These are phyloP conservation scores for Karstenula rhodostoma DNA, from an alignment of 2,329 filamentous ascomycete species.

Conservation along the genomic window DNA sequence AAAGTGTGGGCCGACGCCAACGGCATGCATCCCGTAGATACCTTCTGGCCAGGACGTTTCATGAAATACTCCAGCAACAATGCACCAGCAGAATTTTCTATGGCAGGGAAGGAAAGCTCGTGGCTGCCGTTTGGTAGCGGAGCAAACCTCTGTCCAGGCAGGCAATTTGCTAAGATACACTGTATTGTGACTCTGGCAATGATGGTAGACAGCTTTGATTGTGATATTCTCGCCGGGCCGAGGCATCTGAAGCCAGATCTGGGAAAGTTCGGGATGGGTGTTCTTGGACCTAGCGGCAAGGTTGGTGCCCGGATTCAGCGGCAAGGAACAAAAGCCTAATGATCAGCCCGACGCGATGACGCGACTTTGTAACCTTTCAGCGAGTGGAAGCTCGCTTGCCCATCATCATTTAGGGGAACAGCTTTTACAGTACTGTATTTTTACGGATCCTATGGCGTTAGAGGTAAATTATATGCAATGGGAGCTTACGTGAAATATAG, in stretches of 20 bases:
- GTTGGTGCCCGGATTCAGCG: too few species aligned
- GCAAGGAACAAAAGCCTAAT: too few species aligned
- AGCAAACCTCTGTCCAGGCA: conserved; percentile 47
- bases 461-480: too few species aligned
- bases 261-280: too few species aligned
- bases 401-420: too few species aligned
- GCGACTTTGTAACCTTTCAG: too few species aligned
- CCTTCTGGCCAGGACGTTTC: neutral
- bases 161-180: conserved; percentile 49
- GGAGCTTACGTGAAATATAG: too few species aligned
- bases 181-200: conserved; percentile 42
- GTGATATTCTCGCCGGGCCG: conserved; percentile 15
- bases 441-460: too few species aligned
- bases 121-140: conserved; percentile 49
- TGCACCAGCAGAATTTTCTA: neutral
- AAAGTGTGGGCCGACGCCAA: neutral
- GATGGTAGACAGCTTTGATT: conserved; percentile 31
- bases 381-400: too few species aligned
- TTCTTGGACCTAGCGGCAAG: too few species aligned
- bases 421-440: too few species aligned
- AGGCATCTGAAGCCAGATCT: conserved; percentile 14
- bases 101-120: conserved; percentile 37
- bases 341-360: too few species aligned
- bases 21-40: neutral
- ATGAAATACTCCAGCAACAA: neutral